Evolutionary conservation across 2,329 filamentous ascomycete genomes (phyloP).

Genomic region (Aspergillus clavatus): DNA sequence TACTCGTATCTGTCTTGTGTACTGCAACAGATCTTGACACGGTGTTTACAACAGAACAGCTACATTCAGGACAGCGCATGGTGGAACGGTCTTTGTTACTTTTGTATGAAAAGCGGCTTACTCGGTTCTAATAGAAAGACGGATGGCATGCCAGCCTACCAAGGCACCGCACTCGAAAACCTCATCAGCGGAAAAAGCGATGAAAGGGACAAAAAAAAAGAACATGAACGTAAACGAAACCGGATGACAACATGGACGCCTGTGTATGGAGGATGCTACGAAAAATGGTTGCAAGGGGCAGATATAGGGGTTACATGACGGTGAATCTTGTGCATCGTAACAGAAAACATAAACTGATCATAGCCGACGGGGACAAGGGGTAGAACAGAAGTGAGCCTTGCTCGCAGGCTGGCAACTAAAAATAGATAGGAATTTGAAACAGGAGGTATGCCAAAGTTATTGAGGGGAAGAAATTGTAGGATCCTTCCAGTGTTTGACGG

Average conservation of each 20-base stretch:
- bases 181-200: conserved; percentile 12
- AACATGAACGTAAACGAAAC: no score
- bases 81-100: background rate
- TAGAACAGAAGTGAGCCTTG: conserved; percentile 7
- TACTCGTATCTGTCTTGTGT: no score
- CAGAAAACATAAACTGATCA: conserved; percentile 16
- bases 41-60: no score
- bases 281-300: conserved; percentile 11
- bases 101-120: background rate
- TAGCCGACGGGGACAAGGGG: conserved; percentile 11
- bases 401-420: conserved; percentile 1
- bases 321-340: conserved; percentile 46
- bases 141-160: background rate
- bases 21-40: no score
- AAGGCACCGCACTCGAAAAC: conserved; percentile 3
- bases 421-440: background rate
- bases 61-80: no score
- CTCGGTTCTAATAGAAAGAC: background rate
- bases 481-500: background rate
- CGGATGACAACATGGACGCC: conserved; percentile 35
- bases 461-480: conserved; percentile 2
- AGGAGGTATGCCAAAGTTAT: background rate
- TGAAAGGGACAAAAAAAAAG: conserved; percentile 17
- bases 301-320: conserved; percentile 42
- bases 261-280: conserved; percentile 40